Evolutionary conservation across 2,329 filamentous ascomycete genomes (phyloP).

Genomic region (Thermoascus crustaceus): DNA sequence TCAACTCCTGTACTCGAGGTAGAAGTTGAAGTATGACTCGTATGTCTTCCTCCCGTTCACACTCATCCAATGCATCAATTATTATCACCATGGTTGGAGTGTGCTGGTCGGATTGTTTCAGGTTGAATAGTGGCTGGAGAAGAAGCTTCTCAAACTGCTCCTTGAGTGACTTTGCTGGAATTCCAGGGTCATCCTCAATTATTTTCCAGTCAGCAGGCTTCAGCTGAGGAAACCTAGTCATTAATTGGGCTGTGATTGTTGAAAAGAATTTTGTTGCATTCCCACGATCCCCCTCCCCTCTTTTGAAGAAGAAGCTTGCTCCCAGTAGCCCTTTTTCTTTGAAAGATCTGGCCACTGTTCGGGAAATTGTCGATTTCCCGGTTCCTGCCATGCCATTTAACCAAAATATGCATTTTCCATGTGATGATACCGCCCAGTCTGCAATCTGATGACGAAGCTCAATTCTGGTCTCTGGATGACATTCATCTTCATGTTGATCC

Average conservation of each 20-base stretch:
- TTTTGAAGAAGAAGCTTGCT: slow-evolving; percentile 42
- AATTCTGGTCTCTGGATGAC: slow-evolving; percentile 18
- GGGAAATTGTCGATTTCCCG: slow-evolving; percentile 21
- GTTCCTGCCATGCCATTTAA: slow-evolving; percentile 32
- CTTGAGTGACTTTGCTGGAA: slow-evolving; percentile 16
- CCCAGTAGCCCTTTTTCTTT: slow-evolving; percentile 16
- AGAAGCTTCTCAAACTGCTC: slow-evolving; percentile 23
- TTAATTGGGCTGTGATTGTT: slow-evolving; percentile 26
- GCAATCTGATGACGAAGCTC: slow-evolving; percentile 15
- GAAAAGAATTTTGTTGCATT: slow-evolving; percentile 31
- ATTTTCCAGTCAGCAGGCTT: slow-evolving; percentile 10
- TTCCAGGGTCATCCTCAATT: slow-evolving; percentile 18
- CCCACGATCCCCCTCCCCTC: slow-evolving; percentile 32
- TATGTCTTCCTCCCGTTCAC: slow-evolving; percentile 16
- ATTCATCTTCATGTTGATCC: slow-evolving; percentile 12
- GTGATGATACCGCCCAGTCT: slow-evolving; percentile 15
- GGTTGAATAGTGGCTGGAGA: slow-evolving; percentile 14
- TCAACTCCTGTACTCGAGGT: slow-evolving; percentile 5
- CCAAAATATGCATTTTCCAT: slow-evolving; percentile 25
- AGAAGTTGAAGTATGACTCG: slow-evolving; percentile 16
- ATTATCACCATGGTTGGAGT: slow-evolving; percentile 12
- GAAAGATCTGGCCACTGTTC: slow-evolving; percentile 23
- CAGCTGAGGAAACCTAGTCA: slow-evolving; percentile 20
- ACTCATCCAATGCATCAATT: slow-evolving; percentile 25
- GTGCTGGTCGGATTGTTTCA: slow-evolving; percentile 1